These are phyloP conservation scores for Syzygium aromaticum DNA, from an alignment of 345 rosid genomes.

Conservation along the genomic window DNA sequence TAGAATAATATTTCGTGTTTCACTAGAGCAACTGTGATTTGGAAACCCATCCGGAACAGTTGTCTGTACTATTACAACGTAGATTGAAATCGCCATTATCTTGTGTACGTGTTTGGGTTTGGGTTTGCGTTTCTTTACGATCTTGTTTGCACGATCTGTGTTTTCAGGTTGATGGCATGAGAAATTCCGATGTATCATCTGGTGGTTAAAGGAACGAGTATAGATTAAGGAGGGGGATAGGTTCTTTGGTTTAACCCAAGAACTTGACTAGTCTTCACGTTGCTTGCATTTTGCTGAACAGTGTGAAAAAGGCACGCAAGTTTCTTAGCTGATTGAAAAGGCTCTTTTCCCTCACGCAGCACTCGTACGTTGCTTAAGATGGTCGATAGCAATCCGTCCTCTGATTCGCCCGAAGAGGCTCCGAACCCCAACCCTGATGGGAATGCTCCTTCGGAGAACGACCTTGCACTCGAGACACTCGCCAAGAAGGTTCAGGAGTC, in stretches of 20 bases:
- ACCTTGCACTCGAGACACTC: conserved; percentile 13
- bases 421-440: conserved; percentile 38
- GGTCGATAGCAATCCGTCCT: conserved; percentile 46
- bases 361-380: conserved; percentile 1
- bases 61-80: no score
- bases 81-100: no score
- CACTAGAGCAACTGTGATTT: no score
- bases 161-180: background rate
- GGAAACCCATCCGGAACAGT: no score
- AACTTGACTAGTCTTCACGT: background rate
- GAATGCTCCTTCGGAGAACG: conserved; percentile 12
- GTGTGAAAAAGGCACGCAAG: background rate
- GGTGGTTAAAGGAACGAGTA: background rate
- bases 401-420: conserved; percentile 47
- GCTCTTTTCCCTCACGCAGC: background rate
- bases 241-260: background rate
- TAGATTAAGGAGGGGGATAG: background rate
- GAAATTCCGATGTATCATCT: background rate
- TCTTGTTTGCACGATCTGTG: background rate
- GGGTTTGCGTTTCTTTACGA: background rate
- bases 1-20: no score
- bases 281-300: background rate
- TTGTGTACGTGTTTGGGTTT: background rate
- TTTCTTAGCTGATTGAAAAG: background rate
- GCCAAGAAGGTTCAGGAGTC: conserved; percentile 30